A percentile compares a stretch with the other conserved stretches of the same genome.
These are phyloP conservation scores for Choanephora cucurbitarum DNA, from an alignment of 371 early-diverging fungal genomes.

Conservation along the genomic window DNA sequence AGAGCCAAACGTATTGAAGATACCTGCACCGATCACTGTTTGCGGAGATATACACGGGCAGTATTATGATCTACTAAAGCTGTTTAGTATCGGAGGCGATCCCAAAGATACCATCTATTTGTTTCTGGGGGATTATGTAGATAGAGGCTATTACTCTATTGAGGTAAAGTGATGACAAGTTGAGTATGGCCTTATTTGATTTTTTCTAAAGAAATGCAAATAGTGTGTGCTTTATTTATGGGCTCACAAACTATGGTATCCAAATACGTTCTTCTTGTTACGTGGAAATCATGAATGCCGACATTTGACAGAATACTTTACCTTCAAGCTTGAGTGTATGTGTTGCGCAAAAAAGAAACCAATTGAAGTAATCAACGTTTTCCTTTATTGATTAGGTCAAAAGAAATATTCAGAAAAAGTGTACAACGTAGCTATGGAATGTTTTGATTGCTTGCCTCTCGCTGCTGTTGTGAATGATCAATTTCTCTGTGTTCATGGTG, in stretches of 20 bases:
- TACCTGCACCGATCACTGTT: slow-evolving; percentile 90
- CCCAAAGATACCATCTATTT: slow-evolving; percentile 86
- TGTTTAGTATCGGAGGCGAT: slow-evolving; percentile 95
- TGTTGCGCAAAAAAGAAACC: not conserved
- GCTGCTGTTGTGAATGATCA: slow-evolving; percentile 97
- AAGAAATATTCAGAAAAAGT: slow-evolving; percentile 93
- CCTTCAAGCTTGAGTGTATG: slow-evolving; percentile 96
- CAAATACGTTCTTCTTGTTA: slow-evolving; percentile 85
- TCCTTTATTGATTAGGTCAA: slow-evolving; percentile 55
- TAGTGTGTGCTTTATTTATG: slow-evolving; percentile 92
- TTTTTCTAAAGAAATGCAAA: no score
- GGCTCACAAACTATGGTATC: slow-evolving; percentile 92
- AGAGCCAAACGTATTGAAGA: slow-evolving; percentile 83
- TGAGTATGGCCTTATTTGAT: no score
- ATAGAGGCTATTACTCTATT: slow-evolving; percentile 90
- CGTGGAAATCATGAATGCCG: slow-evolving; percentile 99
- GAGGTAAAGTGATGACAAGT: slow-evolving; percentile 53
- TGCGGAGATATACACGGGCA: slow-evolving; percentile 99
- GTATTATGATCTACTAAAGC: slow-evolving; percentile 95
- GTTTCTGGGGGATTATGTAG: slow-evolving; percentile 98
- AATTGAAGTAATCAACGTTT: not conserved
- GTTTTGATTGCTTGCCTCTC: slow-evolving; percentile 94
- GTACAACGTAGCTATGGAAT: slow-evolving; percentile 88
- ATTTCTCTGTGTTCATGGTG: slow-evolving; percentile 98
- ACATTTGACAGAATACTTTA: slow-evolving; percentile 97